Conservation (phyloP, 2,329 filamentous ascomycete genomes). For the Fusarium globosum region DNA sequence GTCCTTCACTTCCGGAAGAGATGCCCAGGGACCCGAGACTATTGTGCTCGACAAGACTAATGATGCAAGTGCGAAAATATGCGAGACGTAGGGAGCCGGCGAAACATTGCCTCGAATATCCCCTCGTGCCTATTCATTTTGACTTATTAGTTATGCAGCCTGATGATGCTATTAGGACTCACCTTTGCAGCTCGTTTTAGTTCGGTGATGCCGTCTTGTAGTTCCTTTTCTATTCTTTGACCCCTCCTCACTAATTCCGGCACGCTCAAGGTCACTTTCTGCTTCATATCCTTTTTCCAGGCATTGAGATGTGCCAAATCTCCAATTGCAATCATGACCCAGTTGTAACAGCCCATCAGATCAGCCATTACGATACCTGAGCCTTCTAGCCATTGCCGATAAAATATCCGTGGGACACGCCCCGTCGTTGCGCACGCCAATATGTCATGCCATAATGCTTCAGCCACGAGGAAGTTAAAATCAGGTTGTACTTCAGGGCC, state of each 20-base stretch:
- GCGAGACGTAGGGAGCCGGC: not conserved
- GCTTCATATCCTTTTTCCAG: not conserved
- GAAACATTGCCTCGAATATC: not conserved
- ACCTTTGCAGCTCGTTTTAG: not conserved
- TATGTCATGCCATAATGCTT: not conserved
- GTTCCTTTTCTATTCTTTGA: not conserved
- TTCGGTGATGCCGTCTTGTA: not conserved
- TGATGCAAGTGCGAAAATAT: not conserved
- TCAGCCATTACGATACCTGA: not conserved
- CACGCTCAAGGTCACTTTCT: not conserved
- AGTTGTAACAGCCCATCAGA: not conserved
- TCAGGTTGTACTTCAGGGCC: not conserved
- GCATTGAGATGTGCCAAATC: not conserved
- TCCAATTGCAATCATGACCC: not conserved
- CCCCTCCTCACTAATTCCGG: not conserved
- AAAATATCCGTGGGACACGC: not conserved
- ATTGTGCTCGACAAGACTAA: not conserved
- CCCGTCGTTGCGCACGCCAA: not conserved
- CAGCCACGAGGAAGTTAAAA: not conserved
- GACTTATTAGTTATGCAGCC: not conserved
- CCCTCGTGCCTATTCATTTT: fast-evolving
- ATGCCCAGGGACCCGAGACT: not conserved
- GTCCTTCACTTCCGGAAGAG: not conserved
- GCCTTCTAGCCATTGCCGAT: not conserved
- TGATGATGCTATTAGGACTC: fast-evolving